Evolutionary conservation across 768 basidiomycete genomes (phyloP).

Genomic region (Podaxis sp.): DNA sequence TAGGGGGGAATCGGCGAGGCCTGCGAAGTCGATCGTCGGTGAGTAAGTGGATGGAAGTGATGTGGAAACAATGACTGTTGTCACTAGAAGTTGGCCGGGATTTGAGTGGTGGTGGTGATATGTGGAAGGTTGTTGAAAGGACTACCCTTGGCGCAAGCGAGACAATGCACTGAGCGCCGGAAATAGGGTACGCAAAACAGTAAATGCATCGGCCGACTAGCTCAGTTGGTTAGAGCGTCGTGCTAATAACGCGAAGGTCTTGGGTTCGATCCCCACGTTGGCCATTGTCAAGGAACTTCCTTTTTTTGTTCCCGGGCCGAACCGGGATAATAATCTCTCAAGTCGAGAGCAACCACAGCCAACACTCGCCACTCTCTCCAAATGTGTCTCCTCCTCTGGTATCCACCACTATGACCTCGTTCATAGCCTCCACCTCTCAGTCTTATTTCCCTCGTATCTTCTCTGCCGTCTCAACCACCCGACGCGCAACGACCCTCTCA

Average conservation of each 20-base stretch:
- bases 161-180: no score
- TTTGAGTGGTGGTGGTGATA: no score
- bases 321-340: background rate
- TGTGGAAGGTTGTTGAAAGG: no score
- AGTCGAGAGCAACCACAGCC: background rate
- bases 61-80: no score
- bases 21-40: no score
- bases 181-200: background rate
- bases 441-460: background rate
- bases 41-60: no score
- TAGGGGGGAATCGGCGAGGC: no score
- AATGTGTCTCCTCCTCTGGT: background rate
- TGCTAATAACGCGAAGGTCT: constrained; percentile 77
- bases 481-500: background rate
- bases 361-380: background rate
- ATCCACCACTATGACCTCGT: background rate
- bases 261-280: constrained; percentile 34
- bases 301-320: background rate
- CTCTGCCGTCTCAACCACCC: background rate
- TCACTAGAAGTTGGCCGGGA: no score
- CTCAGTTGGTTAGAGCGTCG: constrained; percentile 87
- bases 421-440: background rate
- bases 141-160: no score
- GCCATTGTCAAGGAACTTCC: background rate
- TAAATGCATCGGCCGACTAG: constrained; percentile 59